Percentiles rank a stretch among this genome's conserved stretches.
phyloP scores from a whole-genome alignment of 2,329 filamentous ascomycete species.

The Sporothrix dimorphospora region DNA sequence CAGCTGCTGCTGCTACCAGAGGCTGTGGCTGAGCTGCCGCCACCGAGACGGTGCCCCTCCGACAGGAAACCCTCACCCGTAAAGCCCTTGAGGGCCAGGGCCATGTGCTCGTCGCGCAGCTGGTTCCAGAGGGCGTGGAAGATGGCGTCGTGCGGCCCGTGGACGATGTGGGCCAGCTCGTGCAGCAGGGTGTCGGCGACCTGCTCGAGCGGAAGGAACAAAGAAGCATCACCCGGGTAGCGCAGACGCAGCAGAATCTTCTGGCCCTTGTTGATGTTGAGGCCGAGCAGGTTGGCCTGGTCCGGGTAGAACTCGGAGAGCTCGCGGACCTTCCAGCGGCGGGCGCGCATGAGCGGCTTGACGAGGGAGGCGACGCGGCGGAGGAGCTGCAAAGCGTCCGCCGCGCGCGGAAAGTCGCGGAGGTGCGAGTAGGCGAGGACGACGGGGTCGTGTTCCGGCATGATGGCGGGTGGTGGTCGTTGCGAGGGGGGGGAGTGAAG shows the following conservation, averaged over 20 bases:
- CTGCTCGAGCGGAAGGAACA: slow-evolving; percentile 80
- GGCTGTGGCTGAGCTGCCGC: slow-evolving; percentile 48
- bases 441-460: slow-evolving; percentile 51
- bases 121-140: slow-evolving; percentile 91
- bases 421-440: slow-evolving; percentile 56
- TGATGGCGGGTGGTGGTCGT: slow-evolving; percentile 34
- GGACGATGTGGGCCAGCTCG: slow-evolving; percentile 86
- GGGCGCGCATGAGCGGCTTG: slow-evolving; percentile 91
- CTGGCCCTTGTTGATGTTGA: slow-evolving; percentile 77
- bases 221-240: slow-evolving; percentile 70
- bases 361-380: slow-evolving; percentile 84
- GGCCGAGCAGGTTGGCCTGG: slow-evolving; percentile 71
- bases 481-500: not conserved
- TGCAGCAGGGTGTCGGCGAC: slow-evolving; percentile 92
- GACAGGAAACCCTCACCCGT: slow-evolving; percentile 88
- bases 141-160: slow-evolving; percentile 78
- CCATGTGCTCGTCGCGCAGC: slow-evolving; percentile 81
- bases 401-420: slow-evolving; percentile 49
- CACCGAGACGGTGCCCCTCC: slow-evolving; percentile 73
- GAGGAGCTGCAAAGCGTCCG: slow-evolving; percentile 62
- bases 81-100: slow-evolving; percentile 77
- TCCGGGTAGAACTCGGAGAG: slow-evolving; percentile 85
- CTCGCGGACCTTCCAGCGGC: slow-evolving; percentile 76
- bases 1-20: not conserved
- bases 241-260: slow-evolving; percentile 83